Conservation (phyloP, 2,329 filamentous ascomycete genomes). For the Xylariaceae sp. region DNA sequence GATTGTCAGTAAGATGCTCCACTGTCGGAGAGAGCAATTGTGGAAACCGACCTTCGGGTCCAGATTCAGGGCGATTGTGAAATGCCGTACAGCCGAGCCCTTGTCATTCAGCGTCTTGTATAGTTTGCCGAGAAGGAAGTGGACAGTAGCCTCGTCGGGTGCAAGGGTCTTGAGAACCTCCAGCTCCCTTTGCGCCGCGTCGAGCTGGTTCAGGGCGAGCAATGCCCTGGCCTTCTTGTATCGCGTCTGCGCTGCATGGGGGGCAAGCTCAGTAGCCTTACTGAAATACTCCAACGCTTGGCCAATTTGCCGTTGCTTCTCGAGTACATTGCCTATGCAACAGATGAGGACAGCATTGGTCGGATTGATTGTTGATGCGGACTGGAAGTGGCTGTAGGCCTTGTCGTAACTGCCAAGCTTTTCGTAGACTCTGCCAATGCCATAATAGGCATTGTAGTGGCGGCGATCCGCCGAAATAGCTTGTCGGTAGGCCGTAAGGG, state of each 20-base stretch:
- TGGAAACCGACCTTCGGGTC: conserved; percentile 78
- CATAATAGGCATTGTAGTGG: conserved; percentile 99
- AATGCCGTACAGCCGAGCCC: conserved; percentile 81
- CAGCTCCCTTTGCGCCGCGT: conserved; percentile 75
- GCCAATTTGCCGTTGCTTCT: conserved; percentile 79
- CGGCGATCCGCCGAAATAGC: conserved; percentile 82
- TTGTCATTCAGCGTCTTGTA: conserved; percentile 71
- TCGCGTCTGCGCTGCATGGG: conserved; percentile 74
- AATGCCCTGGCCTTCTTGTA: conserved; percentile 91
- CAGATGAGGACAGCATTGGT: conserved; percentile 90
- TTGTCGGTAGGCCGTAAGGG: conserved; percentile 78
- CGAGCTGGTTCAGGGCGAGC: conserved; percentile 67
- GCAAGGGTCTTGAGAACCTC: conserved; percentile 86
- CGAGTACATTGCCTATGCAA: conserved; percentile 84
- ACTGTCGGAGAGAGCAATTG: neutral
- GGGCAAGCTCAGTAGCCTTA: conserved; percentile 77
- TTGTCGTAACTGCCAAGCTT: conserved; percentile 88
- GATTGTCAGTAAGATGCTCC: neutral
- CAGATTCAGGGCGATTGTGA: conserved; percentile 89
- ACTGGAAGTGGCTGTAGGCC: conserved; percentile 85
- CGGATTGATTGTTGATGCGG: conserved; percentile 84
- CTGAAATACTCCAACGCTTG: conserved; percentile 78
- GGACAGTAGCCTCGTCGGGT: conserved; percentile 92
- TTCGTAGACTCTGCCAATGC: conserved; percentile 77
- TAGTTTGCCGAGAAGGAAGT: conserved; percentile 85